Percentiles rank a stretch among this genome's conserved stretches.
These are phyloP conservation scores for Elsinoe fawcettii DNA, from an alignment of 2,329 filamentous ascomycete species.

Conservation along the genomic window DNA sequence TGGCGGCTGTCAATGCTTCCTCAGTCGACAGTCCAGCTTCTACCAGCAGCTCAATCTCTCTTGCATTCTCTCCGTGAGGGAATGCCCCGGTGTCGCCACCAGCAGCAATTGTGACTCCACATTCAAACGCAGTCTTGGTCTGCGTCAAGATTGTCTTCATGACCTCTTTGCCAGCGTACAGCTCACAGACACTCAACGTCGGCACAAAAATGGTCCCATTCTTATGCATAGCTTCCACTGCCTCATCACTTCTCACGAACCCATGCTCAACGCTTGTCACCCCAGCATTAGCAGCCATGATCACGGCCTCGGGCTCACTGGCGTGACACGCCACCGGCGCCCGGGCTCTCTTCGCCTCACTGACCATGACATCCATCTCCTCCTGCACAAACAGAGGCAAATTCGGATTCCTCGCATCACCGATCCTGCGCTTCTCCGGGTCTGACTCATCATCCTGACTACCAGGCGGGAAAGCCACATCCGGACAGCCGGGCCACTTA, in stretches of 20 bases:
- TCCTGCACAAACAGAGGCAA: constrained; percentile 23
- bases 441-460: background rate
- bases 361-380: constrained; percentile 28
- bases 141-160: constrained; percentile 25
- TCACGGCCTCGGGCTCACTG: constrained; percentile 24
- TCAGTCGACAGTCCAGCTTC: constrained; percentile 44
- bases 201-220: constrained; percentile 46
- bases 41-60: constrained; percentile 49
- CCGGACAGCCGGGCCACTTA: constrained; percentile 24
- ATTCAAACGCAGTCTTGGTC: constrained; percentile 39
- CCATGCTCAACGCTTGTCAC: constrained; percentile 30
- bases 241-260: constrained; percentile 26
- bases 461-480: constrained; percentile 22
- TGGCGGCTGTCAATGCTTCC: constrained; percentile 45
- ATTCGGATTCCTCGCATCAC: constrained; percentile 23
- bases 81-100: constrained; percentile 50
- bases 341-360: constrained; percentile 23
- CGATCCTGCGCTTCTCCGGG: constrained; percentile 14
- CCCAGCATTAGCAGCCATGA: constrained; percentile 27
- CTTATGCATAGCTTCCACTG: constrained; percentile 39
- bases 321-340: constrained; percentile 28
- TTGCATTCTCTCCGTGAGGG: constrained; percentile 45
- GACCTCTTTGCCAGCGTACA: constrained; percentile 22
- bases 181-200: constrained; percentile 43
- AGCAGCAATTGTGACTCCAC: constrained; percentile 44